These are phyloP conservation scores for Tuber magnatum DNA, from an alignment of 495 filamentous ascomycete species.

Conservation along the genomic window DNA sequence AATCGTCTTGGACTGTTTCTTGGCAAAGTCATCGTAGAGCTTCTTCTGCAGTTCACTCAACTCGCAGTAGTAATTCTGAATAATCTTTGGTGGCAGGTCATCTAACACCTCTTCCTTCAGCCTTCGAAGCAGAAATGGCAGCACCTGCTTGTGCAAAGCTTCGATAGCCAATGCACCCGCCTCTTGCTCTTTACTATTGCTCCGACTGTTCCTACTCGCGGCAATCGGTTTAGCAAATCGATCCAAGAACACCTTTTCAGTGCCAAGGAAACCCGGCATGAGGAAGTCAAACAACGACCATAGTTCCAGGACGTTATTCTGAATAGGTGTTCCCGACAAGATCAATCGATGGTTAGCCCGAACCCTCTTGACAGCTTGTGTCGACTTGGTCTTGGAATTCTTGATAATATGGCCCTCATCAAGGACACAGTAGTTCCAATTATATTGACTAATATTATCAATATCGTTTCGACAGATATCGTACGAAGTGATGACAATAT, in stretches of 20 bases:
- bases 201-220: conserved; percentile 87
- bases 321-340: conserved; percentile 92
- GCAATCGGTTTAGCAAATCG: conserved; percentile 97
- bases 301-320: conserved; percentile 96
- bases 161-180: conserved; percentile 93
- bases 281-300: conserved; percentile 99
- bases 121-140: conserved; percentile 91
- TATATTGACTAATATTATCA: conserved; percentile 71
- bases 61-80: conserved; percentile 99
- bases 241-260: conserved; percentile 95
- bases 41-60: conserved; percentile 90
- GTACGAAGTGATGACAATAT: conserved; percentile 94
- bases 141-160: conserved; percentile 92
- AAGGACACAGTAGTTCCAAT: conserved; percentile 94
- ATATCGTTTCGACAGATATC: conserved; percentile 93
- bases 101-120: conserved; percentile 97
- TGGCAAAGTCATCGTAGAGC: conserved; percentile 91
- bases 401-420: conserved; percentile 98
- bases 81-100: conserved; percentile 93
- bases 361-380: conserved; percentile 78
- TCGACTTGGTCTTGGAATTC: conserved; percentile 91
- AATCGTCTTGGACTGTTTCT: conserved; percentile 80
- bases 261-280: conserved; percentile 97
- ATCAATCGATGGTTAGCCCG: conserved; percentile 89
- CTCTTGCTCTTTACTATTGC: conserved; percentile 96